Conservation (phyloP, 1,284 basidiomycete species). For the Ustilago sp. region DNA sequence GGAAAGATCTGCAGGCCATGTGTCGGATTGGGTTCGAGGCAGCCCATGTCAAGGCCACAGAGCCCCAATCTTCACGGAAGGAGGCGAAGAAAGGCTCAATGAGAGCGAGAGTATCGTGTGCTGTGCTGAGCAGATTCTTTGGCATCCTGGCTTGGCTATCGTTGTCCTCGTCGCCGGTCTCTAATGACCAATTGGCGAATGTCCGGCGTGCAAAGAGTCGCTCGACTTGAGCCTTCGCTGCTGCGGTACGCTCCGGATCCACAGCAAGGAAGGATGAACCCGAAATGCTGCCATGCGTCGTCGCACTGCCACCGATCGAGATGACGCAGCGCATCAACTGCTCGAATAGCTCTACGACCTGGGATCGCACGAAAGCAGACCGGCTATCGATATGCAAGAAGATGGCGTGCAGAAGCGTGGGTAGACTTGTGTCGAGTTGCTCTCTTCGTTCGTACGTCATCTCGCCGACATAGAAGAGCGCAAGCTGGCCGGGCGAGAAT, state of each 20-base stretch:
- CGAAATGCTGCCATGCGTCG: constrained; percentile 9
- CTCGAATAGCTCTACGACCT: constrained; percentile 77
- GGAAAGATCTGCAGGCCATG: constrained; percentile 87
- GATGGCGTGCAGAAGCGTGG: constrained; percentile 82
- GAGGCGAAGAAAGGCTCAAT: constrained; percentile 31
- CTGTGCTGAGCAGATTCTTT: constrained; percentile 33
- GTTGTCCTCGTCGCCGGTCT: constrained; percentile 31
- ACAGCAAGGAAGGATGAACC: constrained; percentile 23
- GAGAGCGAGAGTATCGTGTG: constrained; percentile 29
- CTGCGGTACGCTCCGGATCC: constrained; percentile 18
- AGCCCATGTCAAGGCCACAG: constrained; percentile 84
- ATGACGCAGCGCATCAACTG: constrained; percentile 57
- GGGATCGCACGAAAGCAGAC: constrained; percentile 77
- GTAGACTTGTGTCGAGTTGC: constrained; percentile 79
- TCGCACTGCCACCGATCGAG: constrained; percentile 24
- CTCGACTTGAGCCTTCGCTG: constrained; percentile 44
- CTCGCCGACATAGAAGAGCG: constrained; percentile 86
- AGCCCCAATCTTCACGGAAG: constrained; percentile 82
- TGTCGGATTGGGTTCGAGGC: constrained; percentile 87
- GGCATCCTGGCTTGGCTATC: constrained; percentile 40
- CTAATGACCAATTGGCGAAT: constrained; percentile 37
- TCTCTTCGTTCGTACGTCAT: constrained; percentile 82
- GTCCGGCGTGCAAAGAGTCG: constrained; percentile 33
- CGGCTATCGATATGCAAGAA: constrained; percentile 87
- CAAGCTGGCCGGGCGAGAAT: constrained; percentile 84